These are phyloP conservation scores for Blastocladiella britannica DNA, from an alignment of 192 early-diverging fungal genomes.

Conservation along the genomic window DNA sequence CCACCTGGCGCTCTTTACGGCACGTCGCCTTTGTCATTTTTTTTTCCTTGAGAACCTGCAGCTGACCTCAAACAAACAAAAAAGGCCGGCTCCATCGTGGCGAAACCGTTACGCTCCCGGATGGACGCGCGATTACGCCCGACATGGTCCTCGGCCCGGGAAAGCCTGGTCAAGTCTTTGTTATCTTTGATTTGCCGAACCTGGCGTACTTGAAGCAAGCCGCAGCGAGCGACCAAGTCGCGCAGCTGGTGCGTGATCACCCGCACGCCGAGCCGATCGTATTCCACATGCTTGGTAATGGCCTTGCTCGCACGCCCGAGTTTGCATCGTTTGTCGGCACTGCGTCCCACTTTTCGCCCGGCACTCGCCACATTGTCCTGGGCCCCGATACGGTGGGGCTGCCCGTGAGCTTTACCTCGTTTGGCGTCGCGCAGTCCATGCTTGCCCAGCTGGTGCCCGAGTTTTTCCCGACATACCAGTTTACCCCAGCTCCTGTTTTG, in stretches of 20 bases:
- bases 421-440: not conserved
- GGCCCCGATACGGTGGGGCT: not conserved
- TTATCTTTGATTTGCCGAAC: conserved; percentile 46
- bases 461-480: not conserved
- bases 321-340: conserved; percentile 22
- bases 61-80: too few species aligned
- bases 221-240: too few species aligned
- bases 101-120: conserved; percentile 24
- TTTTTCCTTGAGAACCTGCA: conserved; percentile 1
- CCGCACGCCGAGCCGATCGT: too few species aligned
- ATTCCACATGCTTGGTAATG: conserved; percentile 18
- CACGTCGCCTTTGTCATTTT: not conserved
- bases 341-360: too few species aligned
- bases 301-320: conserved; percentile 32
- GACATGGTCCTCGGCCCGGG: conserved; percentile 39
- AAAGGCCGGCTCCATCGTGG: conserved; percentile 36
- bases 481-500: too few species aligned
- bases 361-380: too few species aligned
- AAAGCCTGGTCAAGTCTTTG: conserved; percentile 37
- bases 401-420: not conserved
- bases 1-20: conserved; percentile 39
- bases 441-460: not conserved
- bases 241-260: too few species aligned
- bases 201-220: conserved; percentile 32
- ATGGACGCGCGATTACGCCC: conserved; percentile 51